A percentile compares a stretch with the other conserved stretches of the same genome.
Evolutionary conservation across 345 rosid genomes (phyloP).

Genomic region (Arabidopsis suecica): DNA sequence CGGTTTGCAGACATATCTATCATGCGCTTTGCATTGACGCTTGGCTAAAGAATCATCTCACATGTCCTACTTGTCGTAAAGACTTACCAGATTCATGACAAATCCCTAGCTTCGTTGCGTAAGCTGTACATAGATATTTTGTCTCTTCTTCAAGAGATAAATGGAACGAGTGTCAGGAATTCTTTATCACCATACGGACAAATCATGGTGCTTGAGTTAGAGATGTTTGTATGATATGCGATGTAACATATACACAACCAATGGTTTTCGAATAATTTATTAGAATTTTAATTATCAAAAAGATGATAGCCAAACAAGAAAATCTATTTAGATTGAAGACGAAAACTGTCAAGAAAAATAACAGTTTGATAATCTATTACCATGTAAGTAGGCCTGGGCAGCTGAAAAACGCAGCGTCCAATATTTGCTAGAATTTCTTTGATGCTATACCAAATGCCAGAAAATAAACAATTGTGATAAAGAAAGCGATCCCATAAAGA

Average conservation of each 20-base stretch:
- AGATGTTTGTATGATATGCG: no score
- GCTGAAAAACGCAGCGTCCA: conserved; percentile 29
- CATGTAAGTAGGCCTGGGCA: no score
- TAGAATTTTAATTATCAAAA: no score
- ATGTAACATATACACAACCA: no score
- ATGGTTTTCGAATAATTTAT: no score
- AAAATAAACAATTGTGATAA: background rate
- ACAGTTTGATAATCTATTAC: no score
- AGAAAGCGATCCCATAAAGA: background rate
- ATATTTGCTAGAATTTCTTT: conserved; percentile 26
- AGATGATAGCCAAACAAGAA: no score
- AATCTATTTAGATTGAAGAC: no score
- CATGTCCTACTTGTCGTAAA: conserved; percentile 47
- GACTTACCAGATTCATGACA: conserved; percentile 38
- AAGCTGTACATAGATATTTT: conserved; percentile 28
- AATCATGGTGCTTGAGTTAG: no score
- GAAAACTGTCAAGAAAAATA: no score
- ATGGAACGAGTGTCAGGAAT: no score
- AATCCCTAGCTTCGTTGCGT: background rate
- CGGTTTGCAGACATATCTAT: conserved; percentile 46
- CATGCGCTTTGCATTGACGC: conserved; percentile 41
- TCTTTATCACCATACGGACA: no score
- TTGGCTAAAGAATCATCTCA: conserved; percentile 46
- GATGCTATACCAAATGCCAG: conserved; percentile 25
- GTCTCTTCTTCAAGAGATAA: conserved; percentile 15